These are phyloP conservation scores for Populus trichocarpa DNA, from an alignment of 441 rosid genomes.

Conservation along the genomic window DNA sequence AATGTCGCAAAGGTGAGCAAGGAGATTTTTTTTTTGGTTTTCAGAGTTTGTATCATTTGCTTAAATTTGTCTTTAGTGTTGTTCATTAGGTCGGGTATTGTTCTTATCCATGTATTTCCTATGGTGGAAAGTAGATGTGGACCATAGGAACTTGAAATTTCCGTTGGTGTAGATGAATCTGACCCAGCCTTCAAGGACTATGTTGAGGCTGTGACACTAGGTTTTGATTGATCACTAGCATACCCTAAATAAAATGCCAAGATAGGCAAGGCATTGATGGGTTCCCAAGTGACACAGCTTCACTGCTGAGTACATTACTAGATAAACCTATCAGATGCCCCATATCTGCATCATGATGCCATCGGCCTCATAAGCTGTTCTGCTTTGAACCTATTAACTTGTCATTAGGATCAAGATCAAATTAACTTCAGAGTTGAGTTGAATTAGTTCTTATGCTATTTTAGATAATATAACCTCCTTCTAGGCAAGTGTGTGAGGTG, in stretches of 20 bases:
- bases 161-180: background rate
- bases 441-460: background rate
- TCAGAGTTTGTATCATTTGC: background rate
- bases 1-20: constrained; percentile 85
- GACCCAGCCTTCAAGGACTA: background rate
- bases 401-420: background rate
- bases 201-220: background rate
- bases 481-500: background rate
- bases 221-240: background rate
- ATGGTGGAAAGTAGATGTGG: background rate
- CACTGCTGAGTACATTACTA: background rate
- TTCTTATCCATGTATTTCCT: background rate
- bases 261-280: background rate
- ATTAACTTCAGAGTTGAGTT: too few species aligned
- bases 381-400: background rate
- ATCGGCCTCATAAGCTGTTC: background rate
- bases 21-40: constrained; percentile 1
- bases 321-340: background rate
- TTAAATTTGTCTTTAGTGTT: background rate
- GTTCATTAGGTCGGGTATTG: background rate
- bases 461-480: background rate
- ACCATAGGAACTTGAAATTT: background rate
- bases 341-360: background rate
- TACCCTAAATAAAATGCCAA: background rate
- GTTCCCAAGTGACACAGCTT: background rate